Evolutionary conservation across 73 alveolate species (phyloP).

Genomic region (Paramecium octaurelia): DNA sequence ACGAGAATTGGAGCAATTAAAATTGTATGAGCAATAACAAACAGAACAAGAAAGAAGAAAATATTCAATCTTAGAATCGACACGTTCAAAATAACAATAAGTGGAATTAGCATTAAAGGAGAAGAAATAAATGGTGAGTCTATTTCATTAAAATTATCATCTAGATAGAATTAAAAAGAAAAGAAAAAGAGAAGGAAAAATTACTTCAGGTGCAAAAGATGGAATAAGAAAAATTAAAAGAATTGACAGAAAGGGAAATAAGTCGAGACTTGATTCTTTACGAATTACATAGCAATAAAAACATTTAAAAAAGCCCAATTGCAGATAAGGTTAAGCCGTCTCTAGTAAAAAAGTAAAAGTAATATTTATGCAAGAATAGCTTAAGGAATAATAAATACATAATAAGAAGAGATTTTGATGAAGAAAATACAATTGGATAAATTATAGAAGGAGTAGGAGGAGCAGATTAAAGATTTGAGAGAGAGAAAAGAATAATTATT

Average conservation of each 20-base stretch:
- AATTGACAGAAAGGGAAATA: not conserved
- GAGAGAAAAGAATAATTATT: not conserved
- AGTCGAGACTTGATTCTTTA: not conserved
- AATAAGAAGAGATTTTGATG: not conserved
- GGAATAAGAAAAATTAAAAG: not conserved
- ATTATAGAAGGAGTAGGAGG: not conserved
- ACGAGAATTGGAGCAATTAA: constrained; percentile 34
- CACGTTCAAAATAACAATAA: not conserved
- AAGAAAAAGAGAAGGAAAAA: not conserved
- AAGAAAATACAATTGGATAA: not conserved
- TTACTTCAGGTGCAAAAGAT: not conserved
- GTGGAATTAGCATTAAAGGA: not conserved
- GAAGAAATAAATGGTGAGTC: not conserved
- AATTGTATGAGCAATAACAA: not conserved
- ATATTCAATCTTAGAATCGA: not conserved
- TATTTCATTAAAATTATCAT: not conserved
- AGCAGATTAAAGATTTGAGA: not conserved
- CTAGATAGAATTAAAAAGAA: not conserved
- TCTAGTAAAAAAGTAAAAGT: not conserved
- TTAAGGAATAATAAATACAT: not conserved
- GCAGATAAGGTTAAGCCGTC: not conserved
- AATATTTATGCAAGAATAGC: not conserved
- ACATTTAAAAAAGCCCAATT: not conserved
- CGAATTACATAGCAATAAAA: not conserved
- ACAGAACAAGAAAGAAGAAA: not conserved